A percentile compares a stretch with the other conserved stretches of the same genome.
Evolutionary conservation across 2,329 filamentous ascomycete species (phyloP).

Genomic region (Lachnellula cervina): DNA sequence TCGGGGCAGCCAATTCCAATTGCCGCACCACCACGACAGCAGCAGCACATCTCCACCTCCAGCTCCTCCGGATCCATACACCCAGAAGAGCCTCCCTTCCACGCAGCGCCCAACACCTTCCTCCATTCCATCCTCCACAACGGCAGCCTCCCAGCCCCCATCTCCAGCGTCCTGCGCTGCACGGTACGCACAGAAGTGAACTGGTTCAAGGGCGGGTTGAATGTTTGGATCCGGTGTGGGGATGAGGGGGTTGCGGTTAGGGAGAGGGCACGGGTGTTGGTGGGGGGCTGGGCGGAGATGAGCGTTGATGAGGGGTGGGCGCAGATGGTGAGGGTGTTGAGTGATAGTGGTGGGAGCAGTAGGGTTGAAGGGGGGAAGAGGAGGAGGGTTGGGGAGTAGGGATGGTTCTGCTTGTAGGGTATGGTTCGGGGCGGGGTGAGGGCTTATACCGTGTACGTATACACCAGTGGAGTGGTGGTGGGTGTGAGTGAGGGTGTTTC

Average conservation of each 20-base stretch:
- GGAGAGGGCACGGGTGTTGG: background rate
- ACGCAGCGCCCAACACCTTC: background rate
- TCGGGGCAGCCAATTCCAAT: too few species aligned
- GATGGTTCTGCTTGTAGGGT: too few species aligned
- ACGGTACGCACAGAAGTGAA: background rate
- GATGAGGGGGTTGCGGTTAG: background rate
- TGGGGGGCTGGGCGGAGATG: background rate
- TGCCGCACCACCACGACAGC: background rate
- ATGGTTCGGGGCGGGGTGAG: too few species aligned
- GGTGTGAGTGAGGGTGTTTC: too few species aligned
- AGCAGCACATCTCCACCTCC: background rate
- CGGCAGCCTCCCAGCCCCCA: background rate
- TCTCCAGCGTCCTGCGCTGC: background rate
- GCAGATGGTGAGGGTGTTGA: background rate
- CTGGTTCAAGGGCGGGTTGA: background rate
- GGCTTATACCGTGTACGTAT: too few species aligned
- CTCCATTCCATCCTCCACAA: background rate
- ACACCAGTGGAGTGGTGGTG: too few species aligned
- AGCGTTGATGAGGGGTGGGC: background rate
- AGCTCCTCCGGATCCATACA: too few species aligned
- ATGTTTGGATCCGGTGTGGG: background rate
- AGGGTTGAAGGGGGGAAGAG: background rate
- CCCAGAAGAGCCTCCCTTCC: background rate
- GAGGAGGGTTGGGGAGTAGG: background rate
- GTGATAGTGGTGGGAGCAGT: too few species aligned